phyloP scores from a whole-genome alignment of 176 grass and related monocot genomes.

The Oryza meridionalis region DNA sequence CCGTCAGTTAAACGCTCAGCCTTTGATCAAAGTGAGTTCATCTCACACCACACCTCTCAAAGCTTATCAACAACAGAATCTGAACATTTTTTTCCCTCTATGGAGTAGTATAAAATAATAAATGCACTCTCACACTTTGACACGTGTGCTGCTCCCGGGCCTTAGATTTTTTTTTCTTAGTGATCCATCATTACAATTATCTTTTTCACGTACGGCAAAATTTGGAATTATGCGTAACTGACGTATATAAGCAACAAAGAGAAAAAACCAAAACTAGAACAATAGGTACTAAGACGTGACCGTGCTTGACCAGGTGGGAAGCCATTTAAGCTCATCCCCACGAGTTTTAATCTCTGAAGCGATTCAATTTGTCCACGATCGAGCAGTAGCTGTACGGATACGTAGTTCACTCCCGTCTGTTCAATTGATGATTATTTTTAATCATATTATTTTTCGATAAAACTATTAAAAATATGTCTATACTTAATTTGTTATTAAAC shows the following conservation, averaged over 20 bases:
- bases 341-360: neutral
- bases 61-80: neutral
- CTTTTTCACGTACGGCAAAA: neutral
- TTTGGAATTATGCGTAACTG: neutral
- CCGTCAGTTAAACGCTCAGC: neutral
- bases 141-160: neutral
- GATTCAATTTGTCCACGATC: neutral
- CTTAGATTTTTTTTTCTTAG: neutral
- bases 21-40: neutral
- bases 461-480: too few species aligned
- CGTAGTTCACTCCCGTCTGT: too few species aligned
- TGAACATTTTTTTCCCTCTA: neutral
- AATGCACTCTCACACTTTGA: neutral
- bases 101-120: neutral
- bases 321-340: conserved; percentile 26
- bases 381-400: neutral
- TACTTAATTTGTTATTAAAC: too few species aligned
- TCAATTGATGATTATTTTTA: too few species aligned
- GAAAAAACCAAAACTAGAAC: neutral
- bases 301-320: conserved; percentile 28
- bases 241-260: neutral
- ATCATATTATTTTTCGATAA: too few species aligned
- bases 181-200: neutral
- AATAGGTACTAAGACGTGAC: neutral
- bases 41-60: neutral